Evolutionary conservation across 176 grass and related monocot genomes (phyloP), one percentile per base, ranked within the genome.

Genomic region (Panicum miliaceum): DNA sequence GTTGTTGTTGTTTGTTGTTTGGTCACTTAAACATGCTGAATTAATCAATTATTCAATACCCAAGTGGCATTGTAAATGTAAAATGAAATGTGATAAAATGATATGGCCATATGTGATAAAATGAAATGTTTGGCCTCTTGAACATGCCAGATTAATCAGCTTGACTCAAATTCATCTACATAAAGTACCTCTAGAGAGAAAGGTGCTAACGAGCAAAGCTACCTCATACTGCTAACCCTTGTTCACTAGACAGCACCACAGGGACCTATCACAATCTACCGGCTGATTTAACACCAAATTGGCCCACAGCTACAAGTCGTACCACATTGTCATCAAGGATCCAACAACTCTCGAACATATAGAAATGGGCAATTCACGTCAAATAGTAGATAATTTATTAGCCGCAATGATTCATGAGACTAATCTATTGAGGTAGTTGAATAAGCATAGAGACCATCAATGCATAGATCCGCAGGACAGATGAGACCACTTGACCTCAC

Each of bases 401-500:
- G 29, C 6, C 74, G 23, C 29, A 32, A 32, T 32, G 29, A 63
- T 50, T 18, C 16, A 40, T 25, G 50, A 50, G 2, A 26, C 52
- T 71, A 52, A 2, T 57, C 53, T 58, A 9, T 14, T 87, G 40
- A 13, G 32, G 63, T n/a, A 73, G 46, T 19, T 56, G 68, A 57
- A 46, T 71, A 25, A 12, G 36, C 68, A 81, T 5, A 22, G 25
- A 59, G 62, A 46, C 52, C 36, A 51, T 8, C 26, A 69, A 82
- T 76, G 57, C 3, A 42, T 75, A 60, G 61, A 37, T 82, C 22
- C 53, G 4, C 59, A 81, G 32, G 42, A 19, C n/a, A 48, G 25
- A 54, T 20, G 52, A 54, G 19, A 60, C 25, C 23, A 40, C n/a
- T 69, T 53, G 63, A 59, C 75, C 42, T 23, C 69, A 98, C 96